Conservation (phyloP, 495 filamentous ascomycete genomes). For the Cairneyella variabilis region DNA sequence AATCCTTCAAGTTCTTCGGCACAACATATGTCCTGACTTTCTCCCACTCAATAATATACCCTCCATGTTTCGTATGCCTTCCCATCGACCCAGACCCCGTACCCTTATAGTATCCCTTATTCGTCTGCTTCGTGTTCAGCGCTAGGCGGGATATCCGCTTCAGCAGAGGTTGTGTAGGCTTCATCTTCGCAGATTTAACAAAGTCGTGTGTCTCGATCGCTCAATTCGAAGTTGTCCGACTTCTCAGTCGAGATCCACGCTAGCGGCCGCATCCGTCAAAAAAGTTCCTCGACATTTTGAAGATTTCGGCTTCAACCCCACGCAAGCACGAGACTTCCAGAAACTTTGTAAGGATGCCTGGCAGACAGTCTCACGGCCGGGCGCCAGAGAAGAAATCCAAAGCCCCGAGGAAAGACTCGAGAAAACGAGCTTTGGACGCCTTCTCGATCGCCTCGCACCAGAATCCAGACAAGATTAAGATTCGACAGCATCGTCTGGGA, state of each 20-base stretch:
- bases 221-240: too few species aligned
- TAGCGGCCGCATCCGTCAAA: slow-evolving; percentile 23
- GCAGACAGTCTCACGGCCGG: slow-evolving; percentile 59
- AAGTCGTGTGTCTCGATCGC: too few species aligned
- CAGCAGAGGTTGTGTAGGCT: slow-evolving; percentile 68
- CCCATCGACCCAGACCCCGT: slow-evolving; percentile 85
- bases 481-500: slow-evolving; percentile 56
- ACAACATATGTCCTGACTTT: slow-evolving; percentile 91
- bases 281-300: slow-evolving; percentile 18
- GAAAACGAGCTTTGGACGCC: slow-evolving; percentile 64
- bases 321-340: neutral
- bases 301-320: slow-evolving; percentile 4
- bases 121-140: slow-evolving; percentile 87
- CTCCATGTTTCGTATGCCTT: slow-evolving; percentile 77
- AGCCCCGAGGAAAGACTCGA: slow-evolving; percentile 36
- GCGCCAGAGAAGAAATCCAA: slow-evolving; percentile 42
- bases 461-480: slow-evolving; percentile 43
- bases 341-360: slow-evolving; percentile 53
- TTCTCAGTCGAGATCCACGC: too few species aligned
- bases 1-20: slow-evolving; percentile 60
- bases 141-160: slow-evolving; percentile 61
- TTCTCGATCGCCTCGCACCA: slow-evolving; percentile 76
- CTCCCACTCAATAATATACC: slow-evolving; percentile 73
- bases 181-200: slow-evolving; percentile 38
- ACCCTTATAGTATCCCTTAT: slow-evolving; percentile 96